These are phyloP conservation scores for Diaporthe capsici DNA, from an alignment of 2,329 filamentous ascomycete species.

Conservation along the genomic window DNA sequence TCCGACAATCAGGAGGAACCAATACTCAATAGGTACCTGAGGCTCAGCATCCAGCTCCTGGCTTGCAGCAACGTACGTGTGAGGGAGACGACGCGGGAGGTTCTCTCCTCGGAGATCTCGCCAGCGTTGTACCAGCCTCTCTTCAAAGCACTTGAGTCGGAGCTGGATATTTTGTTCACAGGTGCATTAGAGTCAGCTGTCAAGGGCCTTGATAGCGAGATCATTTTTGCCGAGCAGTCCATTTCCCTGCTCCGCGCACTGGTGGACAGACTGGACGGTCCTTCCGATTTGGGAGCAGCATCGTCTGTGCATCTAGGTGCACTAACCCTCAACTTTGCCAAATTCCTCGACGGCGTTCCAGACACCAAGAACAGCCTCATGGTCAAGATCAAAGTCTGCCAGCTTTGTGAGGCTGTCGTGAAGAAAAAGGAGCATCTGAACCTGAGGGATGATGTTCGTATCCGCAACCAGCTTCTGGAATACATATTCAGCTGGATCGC, in stretches of 20 bases:
- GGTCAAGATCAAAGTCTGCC: slow-evolving; percentile 79
- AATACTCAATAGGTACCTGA: slow-evolving; percentile 71
- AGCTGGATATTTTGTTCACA: slow-evolving; percentile 74
- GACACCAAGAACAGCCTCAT: slow-evolving; percentile 70
- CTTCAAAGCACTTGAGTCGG: slow-evolving; percentile 75
- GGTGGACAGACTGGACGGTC: slow-evolving; percentile 74
- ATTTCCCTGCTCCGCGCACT: slow-evolving; percentile 74
- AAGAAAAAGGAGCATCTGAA: slow-evolving; percentile 78
- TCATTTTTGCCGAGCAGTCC: slow-evolving; percentile 77
- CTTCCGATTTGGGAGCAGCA: slow-evolving; percentile 72
- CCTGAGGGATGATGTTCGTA: slow-evolving; percentile 76
- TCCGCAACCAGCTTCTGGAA: slow-evolving; percentile 77
- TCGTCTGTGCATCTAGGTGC: slow-evolving; percentile 75
- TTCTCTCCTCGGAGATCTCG: slow-evolving; percentile 75
- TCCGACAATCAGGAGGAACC: slow-evolving; percentile 73
- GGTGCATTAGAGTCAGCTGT: slow-evolving; percentile 66
- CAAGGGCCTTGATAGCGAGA: slow-evolving; percentile 70
- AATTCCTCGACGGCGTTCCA: slow-evolving; percentile 71
- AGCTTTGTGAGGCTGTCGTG: slow-evolving; percentile 75
- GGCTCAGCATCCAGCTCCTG: slow-evolving; percentile 74
- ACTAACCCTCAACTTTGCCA: slow-evolving; percentile 76
- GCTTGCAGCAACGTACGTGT: slow-evolving; percentile 75
- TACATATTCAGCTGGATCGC: slow-evolving; percentile 79
- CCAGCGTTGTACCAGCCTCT: slow-evolving; percentile 72
- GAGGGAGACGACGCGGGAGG: slow-evolving; percentile 76